Conservation (phyloP, 208 protist species). For the Leptomonas seymouri region DNA sequence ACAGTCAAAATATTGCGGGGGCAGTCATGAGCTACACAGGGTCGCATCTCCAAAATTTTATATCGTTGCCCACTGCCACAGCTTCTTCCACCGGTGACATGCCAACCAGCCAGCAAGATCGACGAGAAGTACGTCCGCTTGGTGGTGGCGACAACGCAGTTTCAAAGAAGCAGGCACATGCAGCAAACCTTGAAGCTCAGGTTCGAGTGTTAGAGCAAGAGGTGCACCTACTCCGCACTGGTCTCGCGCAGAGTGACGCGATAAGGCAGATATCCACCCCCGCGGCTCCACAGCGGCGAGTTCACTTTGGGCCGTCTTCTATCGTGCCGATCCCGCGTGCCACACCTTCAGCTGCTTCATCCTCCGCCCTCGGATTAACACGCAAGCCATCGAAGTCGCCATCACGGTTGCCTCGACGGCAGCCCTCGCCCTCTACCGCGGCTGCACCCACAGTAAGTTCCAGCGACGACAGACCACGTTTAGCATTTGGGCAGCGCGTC, state of each 20-base stretch:
- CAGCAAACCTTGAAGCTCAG: slow-evolving; percentile 53
- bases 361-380: background rate
- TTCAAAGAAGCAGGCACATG: background rate
- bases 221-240: slow-evolving; percentile 48
- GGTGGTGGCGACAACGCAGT: background rate
- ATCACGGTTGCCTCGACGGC: background rate
- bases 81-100: background rate
- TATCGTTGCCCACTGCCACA: background rate
- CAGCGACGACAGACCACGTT: slow-evolving; percentile 7
- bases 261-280: slow-evolving; percentile 7
- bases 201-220: slow-evolving; percentile 64
- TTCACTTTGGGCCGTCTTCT: slow-evolving; percentile 29
- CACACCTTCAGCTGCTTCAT: background rate
- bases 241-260: slow-evolving; percentile 19
- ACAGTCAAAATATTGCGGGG: background rate
- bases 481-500: slow-evolving; percentile 41
- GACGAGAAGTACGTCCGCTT: slow-evolving; percentile 14
- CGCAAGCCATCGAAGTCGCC: slow-evolving; percentile 3
- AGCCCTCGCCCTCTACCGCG: background rate
- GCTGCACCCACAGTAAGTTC: background rate
- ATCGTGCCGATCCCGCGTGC: slow-evolving; percentile 12
- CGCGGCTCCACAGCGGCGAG: background rate
- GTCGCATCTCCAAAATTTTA: background rate
- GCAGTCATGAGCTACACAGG: slow-evolving; percentile 14
- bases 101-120: background rate